phyloP scores from a whole-genome alignment of 306 rosid genomes.

The Macrotyloma uniflorum region DNA sequence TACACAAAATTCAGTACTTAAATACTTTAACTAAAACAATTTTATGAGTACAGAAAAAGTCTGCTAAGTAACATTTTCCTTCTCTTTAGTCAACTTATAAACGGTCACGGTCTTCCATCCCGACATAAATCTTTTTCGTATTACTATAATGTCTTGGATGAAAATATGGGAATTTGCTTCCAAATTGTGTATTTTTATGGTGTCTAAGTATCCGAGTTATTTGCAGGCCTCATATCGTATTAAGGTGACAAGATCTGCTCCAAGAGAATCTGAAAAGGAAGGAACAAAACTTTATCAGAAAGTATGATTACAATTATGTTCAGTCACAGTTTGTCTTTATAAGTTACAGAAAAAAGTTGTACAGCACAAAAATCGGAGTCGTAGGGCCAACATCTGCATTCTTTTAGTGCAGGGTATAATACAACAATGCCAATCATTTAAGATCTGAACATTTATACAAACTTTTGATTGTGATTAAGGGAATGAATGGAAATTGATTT shows the following conservation, averaged over 20 bases:
- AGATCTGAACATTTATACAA: conserved; percentile 24
- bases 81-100: background rate
- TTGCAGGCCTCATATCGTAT: conserved; percentile 81
- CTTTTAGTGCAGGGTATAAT: conserved; percentile 19
- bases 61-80: background rate
- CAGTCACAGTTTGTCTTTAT: background rate
- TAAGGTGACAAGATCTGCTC: conserved; percentile 64
- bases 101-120: background rate
- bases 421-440: conserved; percentile 27
- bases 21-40: background rate
- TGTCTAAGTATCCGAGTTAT: conserved; percentile 24
- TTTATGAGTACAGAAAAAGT: background rate
- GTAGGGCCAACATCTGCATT: conserved; percentile 32
- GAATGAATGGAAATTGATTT: conserved; percentile 11
- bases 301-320: conserved; percentile 31
- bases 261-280: conserved; percentile 33
- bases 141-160: background rate
- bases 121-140: background rate
- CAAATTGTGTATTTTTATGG: background rate
- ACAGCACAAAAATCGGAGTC: conserved; percentile 50
- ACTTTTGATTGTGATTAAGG: conserved; percentile 3
- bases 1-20: conserved; percentile 11
- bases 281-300: conserved; percentile 46
- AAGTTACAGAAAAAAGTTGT: conserved; percentile 45
- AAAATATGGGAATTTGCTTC: background rate